Evolutionary conservation across 2,329 filamentous ascomycete genomes (phyloP).

Genomic region (Pseudocercospora fijiensis): DNA sequence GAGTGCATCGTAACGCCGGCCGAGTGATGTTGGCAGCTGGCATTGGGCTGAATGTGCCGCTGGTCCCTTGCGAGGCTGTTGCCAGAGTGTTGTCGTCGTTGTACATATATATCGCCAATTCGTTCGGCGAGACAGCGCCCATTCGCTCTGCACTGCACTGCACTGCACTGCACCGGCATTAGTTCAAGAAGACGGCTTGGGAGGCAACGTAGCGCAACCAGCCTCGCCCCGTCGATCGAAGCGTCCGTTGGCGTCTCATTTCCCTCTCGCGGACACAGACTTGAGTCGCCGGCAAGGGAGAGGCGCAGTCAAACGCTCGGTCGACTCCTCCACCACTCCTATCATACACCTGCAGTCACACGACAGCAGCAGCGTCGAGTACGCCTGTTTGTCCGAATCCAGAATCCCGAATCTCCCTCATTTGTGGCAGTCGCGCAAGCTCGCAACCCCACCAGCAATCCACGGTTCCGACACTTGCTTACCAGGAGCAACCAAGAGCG

Average conservation of each 20-base stretch:
- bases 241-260: slow-evolving; percentile 3
- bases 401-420: background rate
- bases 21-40: background rate
- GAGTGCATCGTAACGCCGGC: background rate
- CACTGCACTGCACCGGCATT: background rate
- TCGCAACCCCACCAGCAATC: background rate
- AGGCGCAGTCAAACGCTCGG: background rate
- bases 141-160: background rate
- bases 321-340: background rate
- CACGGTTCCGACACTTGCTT: background rate
- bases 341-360: background rate
- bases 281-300: background rate
- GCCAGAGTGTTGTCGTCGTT: background rate
- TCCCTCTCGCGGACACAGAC: background rate
- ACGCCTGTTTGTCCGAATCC: background rate
- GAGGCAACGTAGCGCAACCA: background rate
- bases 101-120: background rate
- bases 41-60: background rate
- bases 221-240: slow-evolving; percentile 5
- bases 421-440: slow-evolving; percentile 5
- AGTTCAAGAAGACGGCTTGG: background rate
- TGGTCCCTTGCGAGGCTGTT: background rate
- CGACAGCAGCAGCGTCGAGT: background rate
- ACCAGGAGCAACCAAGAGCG: slow-evolving; percentile 10
- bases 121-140: background rate